A percentile compares a stretch with the other conserved stretches of the same genome.
Conservation (phyloP, 2,329 filamentous ascomycete genomes). For the Coniochaeta sp. region DNA sequence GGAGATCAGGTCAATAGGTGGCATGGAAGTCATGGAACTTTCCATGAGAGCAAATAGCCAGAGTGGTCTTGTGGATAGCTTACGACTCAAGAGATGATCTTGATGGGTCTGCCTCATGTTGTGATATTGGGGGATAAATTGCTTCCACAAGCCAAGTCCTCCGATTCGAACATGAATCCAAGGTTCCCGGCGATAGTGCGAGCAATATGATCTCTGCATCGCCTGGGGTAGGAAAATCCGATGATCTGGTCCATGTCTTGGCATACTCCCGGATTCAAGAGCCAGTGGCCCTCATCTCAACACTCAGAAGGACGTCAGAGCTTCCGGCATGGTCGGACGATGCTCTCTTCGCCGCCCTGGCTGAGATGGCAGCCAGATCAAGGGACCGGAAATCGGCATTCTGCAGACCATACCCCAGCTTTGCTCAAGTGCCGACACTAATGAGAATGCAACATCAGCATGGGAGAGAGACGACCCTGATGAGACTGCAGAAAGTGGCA, state of each 20-base stretch:
- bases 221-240: neutral
- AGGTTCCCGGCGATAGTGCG: neutral
- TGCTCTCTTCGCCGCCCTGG: neutral
- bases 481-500: neutral
- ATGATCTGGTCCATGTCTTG: slow-evolving; percentile 5
- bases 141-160: neutral
- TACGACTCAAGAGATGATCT: neutral
- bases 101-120: neutral
- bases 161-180: neutral
- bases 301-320: neutral
- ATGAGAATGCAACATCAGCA: neutral
- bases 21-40: slow-evolving; percentile 1
- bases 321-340: neutral
- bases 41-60: slow-evolving; percentile 1
- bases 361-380: slow-evolving; percentile 1
- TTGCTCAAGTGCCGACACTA: neutral
- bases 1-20: neutral
- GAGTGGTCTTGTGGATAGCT: slow-evolving; percentile 2
- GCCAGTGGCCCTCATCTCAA: neutral
- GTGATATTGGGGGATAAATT: slow-evolving; percentile 3
- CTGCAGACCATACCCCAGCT: neutral
- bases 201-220: neutral
- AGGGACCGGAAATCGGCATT: neutral
- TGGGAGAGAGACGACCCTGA: neutral
- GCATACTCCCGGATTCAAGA: neutral